Percentiles rank a stretch among this genome's conserved stretches.
These are phyloP conservation scores for Irpex rosettiformis DNA, from an alignment of 1,284 basidiomycete species.

Conservation along the genomic window DNA sequence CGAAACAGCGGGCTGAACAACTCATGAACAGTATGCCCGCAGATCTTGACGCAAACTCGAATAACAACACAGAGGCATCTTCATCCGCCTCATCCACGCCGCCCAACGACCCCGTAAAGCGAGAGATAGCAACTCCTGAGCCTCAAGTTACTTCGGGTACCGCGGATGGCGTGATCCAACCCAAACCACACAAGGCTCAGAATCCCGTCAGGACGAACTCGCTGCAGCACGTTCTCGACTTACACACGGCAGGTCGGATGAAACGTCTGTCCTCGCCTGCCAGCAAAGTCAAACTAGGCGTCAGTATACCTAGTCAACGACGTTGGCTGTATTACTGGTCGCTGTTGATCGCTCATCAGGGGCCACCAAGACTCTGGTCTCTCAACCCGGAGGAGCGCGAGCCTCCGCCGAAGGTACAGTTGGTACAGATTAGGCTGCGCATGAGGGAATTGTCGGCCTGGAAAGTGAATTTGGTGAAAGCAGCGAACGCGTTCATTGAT, in stretches of 20 bases:
- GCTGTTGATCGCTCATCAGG: conserved; percentile 52
- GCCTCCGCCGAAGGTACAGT: conserved; percentile 29
- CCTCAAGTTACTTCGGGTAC: background rate
- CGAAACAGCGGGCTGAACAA: conserved; percentile 43
- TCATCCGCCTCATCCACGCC: conserved; percentile 18
- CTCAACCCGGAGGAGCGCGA: conserved; percentile 17
- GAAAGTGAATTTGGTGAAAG: conserved; percentile 49
- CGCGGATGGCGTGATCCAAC: background rate
- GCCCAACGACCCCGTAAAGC: conserved; percentile 28
- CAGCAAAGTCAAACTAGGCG: conserved; percentile 56
- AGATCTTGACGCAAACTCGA: conserved; percentile 33
- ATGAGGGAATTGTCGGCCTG: conserved; percentile 53
- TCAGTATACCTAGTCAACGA: conserved; percentile 73
- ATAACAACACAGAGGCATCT: conserved; percentile 4
- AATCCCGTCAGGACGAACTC: conserved; percentile 26
- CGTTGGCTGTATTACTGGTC: conserved; percentile 76
- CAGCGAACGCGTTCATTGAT: conserved; percentile 52
- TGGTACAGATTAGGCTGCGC: conserved; percentile 53
- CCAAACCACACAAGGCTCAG: background rate
- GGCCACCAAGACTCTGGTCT: conserved; percentile 47
- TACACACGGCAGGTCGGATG: conserved; percentile 73
- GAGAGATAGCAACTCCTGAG: conserved; percentile 13
- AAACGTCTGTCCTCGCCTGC: conserved; percentile 40
- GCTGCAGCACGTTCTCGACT: conserved; percentile 57
- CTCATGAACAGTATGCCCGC: conserved; percentile 46